Conservation (phyloP, 2,329 filamentous ascomycete genomes). For the Claviceps africana region DNA sequence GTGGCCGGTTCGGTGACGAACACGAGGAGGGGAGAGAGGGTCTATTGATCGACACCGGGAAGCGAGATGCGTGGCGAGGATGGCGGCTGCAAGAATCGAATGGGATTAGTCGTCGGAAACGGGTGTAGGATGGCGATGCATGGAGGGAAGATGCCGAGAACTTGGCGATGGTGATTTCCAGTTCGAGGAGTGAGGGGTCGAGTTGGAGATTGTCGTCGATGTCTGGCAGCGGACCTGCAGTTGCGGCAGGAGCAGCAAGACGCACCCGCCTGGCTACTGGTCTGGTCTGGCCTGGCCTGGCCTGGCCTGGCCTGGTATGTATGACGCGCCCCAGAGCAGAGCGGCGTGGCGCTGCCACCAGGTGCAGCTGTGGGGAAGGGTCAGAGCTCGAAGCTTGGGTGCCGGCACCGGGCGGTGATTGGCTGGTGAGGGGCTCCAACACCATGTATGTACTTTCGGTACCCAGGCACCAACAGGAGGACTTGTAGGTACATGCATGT, state of each 20-base stretch:
- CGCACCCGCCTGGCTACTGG: neutral
- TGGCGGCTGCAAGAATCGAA: neutral
- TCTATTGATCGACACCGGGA: constrained; percentile 3
- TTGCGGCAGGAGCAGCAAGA: neutral
- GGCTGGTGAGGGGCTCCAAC: neutral
- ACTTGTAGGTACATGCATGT: too few relatives aligned
- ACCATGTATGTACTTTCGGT: neutral
- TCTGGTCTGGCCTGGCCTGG: too few relatives aligned
- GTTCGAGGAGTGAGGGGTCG: neutral
- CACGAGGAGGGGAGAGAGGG: neutral
- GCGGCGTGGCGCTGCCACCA: neutral
- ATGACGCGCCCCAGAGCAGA: neutral
- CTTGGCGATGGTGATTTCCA: neutral
- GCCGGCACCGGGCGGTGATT: neutral
- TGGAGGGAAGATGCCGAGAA: neutral
- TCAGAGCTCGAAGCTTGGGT: neutral
- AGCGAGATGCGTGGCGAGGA: neutral
- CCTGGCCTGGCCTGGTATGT: neutral
- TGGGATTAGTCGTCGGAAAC: neutral
- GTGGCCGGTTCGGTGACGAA: neutral
- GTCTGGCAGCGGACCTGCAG: neutral
- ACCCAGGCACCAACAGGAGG: too few relatives aligned
- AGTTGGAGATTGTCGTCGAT: neutral
- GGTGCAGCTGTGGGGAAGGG: neutral
- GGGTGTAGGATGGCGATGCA: neutral